Conservation (phyloP, 805 yeast species). For the Hanseniaspora osmophila region DNA sequence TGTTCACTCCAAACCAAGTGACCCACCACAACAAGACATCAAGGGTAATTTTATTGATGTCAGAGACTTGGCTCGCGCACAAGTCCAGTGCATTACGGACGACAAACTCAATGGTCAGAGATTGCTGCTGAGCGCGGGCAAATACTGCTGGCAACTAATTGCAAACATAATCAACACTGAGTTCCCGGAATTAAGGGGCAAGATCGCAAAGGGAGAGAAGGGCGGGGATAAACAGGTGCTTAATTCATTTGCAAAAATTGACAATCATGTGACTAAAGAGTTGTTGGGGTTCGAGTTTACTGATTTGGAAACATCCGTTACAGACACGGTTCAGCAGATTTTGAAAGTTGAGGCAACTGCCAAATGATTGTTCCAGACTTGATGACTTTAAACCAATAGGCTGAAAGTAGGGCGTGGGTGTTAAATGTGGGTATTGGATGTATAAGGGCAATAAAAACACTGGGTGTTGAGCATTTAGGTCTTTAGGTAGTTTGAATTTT, state of each 20-base stretch:
- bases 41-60: constrained; percentile 31
- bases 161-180: constrained; percentile 19
- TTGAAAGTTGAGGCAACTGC: not conserved
- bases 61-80: constrained; percentile 41
- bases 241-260: not conserved
- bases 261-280: constrained; percentile 4
- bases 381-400: no score
- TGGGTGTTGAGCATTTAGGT: not conserved
- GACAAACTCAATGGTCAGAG: constrained; percentile 24
- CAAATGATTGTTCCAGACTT: not conserved
- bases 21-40: constrained; percentile 16
- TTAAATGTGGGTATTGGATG: no score
- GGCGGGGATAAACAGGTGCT: constrained; percentile 1
- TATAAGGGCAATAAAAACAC: not conserved
- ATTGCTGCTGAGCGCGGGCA: constrained; percentile 12
- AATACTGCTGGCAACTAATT: constrained; percentile 17
- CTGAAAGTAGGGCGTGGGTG: no score
- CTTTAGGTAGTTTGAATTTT: constrained; percentile 20
- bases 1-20: constrained; percentile 12
- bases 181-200: constrained; percentile 30
- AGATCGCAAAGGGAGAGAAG: constrained; percentile 22
- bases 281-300: constrained; percentile 4
- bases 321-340: constrained; percentile 4
- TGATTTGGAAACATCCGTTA: not conserved
- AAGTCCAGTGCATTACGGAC: constrained; percentile 25